Conservation (phyloP, 306 rosid genomes). For the Acacia crassicarpa region DNA sequence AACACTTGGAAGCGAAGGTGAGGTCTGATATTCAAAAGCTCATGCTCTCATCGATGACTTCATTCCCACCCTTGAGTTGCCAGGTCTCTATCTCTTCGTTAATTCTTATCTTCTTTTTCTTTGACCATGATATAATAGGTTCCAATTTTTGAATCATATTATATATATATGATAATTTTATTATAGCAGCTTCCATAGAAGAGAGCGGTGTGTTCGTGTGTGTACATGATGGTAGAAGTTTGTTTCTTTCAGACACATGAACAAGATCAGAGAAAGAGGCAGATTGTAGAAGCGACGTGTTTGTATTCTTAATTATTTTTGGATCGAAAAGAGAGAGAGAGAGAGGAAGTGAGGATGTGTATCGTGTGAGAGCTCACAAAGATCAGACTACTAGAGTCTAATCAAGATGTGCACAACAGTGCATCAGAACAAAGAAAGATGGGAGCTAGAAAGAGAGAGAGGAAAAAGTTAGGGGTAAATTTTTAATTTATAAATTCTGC, state of each 20-base stretch:
- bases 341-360: too few relatives aligned
- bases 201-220: background rate
- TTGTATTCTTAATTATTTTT: too few relatives aligned
- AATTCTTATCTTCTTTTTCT: background rate
- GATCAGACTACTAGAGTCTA: too few relatives aligned
- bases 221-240: background rate
- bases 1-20: slow-evolving; percentile 75
- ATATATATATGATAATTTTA: background rate
- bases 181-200: background rate
- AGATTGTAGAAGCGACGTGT: background rate
- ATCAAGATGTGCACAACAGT: too few relatives aligned
- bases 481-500: background rate
- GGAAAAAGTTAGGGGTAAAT: background rate
- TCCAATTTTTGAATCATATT: background rate
- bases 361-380: too few relatives aligned
- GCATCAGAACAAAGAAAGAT: too few relatives aligned
- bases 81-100: slow-evolving; percentile 40
- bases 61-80: slow-evolving; percentile 64
- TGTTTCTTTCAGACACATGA: background rate
- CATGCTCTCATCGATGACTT: slow-evolving; percentile 75
- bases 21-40: slow-evolving; percentile 58
- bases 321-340: too few relatives aligned
- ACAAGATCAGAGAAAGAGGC: background rate
- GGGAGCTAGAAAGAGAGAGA: too few relatives aligned
- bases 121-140: background rate